These are phyloP conservation scores for Inosperma sp. DNA, from an alignment of 768 basidiomycete species.

Conservation along the genomic window DNA sequence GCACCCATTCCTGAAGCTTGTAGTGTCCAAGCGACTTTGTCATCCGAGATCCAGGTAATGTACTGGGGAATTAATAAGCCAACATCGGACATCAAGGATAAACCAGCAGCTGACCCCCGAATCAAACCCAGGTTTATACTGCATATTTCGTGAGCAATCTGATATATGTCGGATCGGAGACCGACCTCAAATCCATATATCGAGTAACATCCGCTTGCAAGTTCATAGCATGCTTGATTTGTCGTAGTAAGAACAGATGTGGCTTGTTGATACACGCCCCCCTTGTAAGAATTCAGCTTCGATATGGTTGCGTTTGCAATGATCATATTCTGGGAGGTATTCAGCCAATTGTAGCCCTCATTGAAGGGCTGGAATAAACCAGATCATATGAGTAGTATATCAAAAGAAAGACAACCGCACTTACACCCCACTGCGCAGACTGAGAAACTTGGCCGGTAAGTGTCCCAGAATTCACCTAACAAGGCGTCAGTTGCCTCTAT, in stretches of 20 bases:
- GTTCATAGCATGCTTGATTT: constrained; percentile 66
- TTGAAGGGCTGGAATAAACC: constrained; percentile 59
- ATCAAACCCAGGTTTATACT: constrained; percentile 58
- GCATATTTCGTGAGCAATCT: not conserved
- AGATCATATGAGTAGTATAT: not conserved
- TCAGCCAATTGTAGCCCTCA: constrained; percentile 62
- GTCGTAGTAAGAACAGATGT: constrained; percentile 70
- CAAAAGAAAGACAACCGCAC: constrained; percentile 23
- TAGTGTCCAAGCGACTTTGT: constrained; percentile 70
- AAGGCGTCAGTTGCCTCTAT: not conserved
- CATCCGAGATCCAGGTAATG: constrained; percentile 78
- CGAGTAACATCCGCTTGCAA: constrained; percentile 53
- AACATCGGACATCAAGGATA: not conserved
- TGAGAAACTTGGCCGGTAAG: constrained; percentile 68
- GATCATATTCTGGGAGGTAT: constrained; percentile 53
- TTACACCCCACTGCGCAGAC: constrained; percentile 76
- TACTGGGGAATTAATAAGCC: constrained; percentile 43
- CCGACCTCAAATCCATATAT: constrained; percentile 76
- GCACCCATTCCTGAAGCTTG: constrained; percentile 62
- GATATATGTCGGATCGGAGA: not conserved
- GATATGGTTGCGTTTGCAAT: constrained; percentile 54
- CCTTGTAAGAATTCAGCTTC: constrained; percentile 58
- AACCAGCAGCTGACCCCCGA: constrained; percentile 43
- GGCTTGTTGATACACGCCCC: constrained; percentile 72
- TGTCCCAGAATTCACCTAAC: constrained; percentile 43